phyloP scores from a whole-genome alignment of 345 rosid species.

The Melaleuca alternifolia region DNA sequence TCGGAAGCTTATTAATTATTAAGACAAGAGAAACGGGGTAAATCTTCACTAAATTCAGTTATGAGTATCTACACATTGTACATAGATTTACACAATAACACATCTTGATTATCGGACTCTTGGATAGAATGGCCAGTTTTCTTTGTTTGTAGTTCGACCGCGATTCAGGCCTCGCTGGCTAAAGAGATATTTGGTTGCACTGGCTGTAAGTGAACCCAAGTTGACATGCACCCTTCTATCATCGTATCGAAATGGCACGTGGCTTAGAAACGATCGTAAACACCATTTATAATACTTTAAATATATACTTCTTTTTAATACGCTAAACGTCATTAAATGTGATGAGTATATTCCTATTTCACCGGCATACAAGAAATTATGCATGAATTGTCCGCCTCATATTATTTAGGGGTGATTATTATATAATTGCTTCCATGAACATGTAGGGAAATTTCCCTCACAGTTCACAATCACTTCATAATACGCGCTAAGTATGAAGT shows the following conservation, averaged over 20 bases:
- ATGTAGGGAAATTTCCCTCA: neutral
- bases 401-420: neutral
- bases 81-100: neutral
- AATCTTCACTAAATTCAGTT: neutral
- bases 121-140: neutral
- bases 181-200: neutral
- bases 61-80: neutral
- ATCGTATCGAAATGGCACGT: neutral
- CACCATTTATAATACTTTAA: neutral
- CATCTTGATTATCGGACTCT: neutral
- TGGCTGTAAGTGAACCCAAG: too few relatives aligned
- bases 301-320: neutral
- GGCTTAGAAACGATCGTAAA: neutral
- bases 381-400: neutral
- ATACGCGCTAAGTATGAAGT: neutral
- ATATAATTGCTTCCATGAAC: neutral
- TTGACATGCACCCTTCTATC: too few relatives aligned
- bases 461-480: neutral
- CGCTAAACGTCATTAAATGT: neutral
- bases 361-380: neutral
- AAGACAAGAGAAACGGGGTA: neutral
- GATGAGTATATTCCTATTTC: neutral
- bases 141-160: neutral
- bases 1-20: neutral
- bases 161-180: neutral